Evolutionary conservation across 2,329 filamentous ascomycete species (phyloP).

Genomic region (Coniochaeta ligniaria): DNA sequence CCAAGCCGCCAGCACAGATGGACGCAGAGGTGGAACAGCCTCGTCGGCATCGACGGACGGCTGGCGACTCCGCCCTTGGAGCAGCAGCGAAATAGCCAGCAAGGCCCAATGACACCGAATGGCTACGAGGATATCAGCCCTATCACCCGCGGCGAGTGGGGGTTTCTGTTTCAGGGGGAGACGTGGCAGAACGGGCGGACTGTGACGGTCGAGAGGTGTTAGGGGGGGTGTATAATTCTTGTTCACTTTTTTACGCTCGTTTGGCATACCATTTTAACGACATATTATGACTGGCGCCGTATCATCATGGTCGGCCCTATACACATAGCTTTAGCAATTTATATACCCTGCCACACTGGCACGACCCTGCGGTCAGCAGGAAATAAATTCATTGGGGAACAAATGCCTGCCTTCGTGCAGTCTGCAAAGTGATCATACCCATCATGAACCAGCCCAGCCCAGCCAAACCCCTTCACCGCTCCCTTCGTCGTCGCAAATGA

Average conservation of each 20-base stretch:
- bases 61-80: neutral
- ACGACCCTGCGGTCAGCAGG: neutral
- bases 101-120: slow-evolving; percentile 50
- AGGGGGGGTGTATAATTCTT: neutral
- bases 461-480: too few species aligned
- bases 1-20: neutral
- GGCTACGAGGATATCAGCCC: slow-evolving; percentile 56
- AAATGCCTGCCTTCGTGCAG: neutral
- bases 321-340: neutral
- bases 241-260: slow-evolving; percentile 2
- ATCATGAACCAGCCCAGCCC: neutral
- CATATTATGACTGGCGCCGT: neutral
- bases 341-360: neutral
- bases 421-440: neutral
- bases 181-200: slow-evolving; percentile 26
- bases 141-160: slow-evolving; percentile 56
- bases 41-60: slow-evolving; percentile 1
- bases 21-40: slow-evolving; percentile 1
- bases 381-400: neutral
- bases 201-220: slow-evolving; percentile 43
- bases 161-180: slow-evolving; percentile 47
- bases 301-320: neutral
- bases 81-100: slow-evolving; percentile 14
- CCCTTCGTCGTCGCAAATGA: too few species aligned
- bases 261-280: slow-evolving; percentile 4